Base-by-base conservation (phyloP, 179 eudicot species). In the Beta lomatogona region DNA sequence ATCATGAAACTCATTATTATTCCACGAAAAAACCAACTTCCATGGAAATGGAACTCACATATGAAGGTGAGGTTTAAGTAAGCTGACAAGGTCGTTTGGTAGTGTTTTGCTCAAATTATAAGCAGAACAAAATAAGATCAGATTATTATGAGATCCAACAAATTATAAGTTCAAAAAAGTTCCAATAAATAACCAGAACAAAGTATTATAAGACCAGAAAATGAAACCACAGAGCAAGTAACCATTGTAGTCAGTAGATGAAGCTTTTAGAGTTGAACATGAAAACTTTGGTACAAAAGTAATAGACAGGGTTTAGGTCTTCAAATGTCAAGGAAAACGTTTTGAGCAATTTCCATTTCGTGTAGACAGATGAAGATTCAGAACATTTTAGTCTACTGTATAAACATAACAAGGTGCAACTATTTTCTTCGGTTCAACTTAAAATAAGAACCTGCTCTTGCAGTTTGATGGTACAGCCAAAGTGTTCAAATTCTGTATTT, bases 371-470 rank as follows among this genome's bases (percentile, higher is more conserved):
- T 65, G 73, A 31, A 45, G 57, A 65, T 57, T 13, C 21, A 65
- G 1, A 71, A 25, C 36, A 22, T 59, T 71, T 59, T 55, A 48
- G 78, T 50, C 81, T 36, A 60, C 15, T 22, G 36, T 0, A 11
- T 41, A 5, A 14, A 76, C 59, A 69, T 71, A 71, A 15, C 73
- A 73, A 15, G 9, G 16, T 46, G 21, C 58, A 73, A 48, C n/a
- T 5, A 31, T 8, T 8, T 45, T 66, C 59, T 21, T 71, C 45
- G 64, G 65, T 25, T 46, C 77, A 18, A 74, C 25, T 15, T 45
- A 55, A 80, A 48, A 61, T 22, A 72, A 64, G 77, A 61, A 28
- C 58, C 75, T 76, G 74, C 15, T 66, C 79, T 78, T 78, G 19
- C 53, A 73, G 50, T 18, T 21, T 12, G 54, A 76, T 22, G 68